Base-by-base conservation (phyloP, 2,329 filamentous ascomycete genomes). In the Fusarium sp. region DNA sequence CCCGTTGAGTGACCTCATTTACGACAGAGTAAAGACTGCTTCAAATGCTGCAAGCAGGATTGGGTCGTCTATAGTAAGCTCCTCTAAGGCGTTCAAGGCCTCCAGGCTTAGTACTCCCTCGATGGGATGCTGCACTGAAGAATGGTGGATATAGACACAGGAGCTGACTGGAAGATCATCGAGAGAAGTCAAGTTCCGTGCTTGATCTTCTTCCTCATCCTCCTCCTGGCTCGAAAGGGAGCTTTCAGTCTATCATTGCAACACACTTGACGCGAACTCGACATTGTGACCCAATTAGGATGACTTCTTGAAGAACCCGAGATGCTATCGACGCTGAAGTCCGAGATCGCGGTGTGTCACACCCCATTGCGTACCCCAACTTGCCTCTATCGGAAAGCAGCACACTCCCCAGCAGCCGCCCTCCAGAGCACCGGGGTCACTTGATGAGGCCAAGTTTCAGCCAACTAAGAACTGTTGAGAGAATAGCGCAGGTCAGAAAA, bases 91-190 rank as follows among this genome's bases (percentile, higher is more conserved):
- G 11, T 15, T 2, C 10, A 33, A 33, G 46, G 0, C 4, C 16
- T 49, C 29, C 0, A 19, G 6, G 6, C 21, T 15, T 3, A 14
- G 10, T 3, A 1, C 4, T 16, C 16, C 3, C 3, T 31, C 10
- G 7, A 29, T 16, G 6, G 10, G 15, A 8, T 10, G 14, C 25
- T 8, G 11, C 10, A 8, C 4, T 0, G 15, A 10, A 2, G 1
- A 6, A 29, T 11, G 7, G 15, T 14, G 11, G 16, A 33, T 2
- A 2, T 5, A 0, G 4, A 2, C 0, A 14, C 5, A 10, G 6
- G 18, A 21, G n/a, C 7, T 21, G 10, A 3, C 23, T 25, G 0
- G 2, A 11, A 12, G n/a, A 15, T 49, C 16, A 7, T 8, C 21
- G 25, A 21, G 7, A 29, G 6, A 11, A 31, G 4, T 9, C 7